A percentile compares a stretch with the other conserved stretches of the same genome.
Evolutionary conservation across 1,284 basidiomycete genomes (phyloP).

Genomic region (Microstroma glucosiphilum): DNA sequence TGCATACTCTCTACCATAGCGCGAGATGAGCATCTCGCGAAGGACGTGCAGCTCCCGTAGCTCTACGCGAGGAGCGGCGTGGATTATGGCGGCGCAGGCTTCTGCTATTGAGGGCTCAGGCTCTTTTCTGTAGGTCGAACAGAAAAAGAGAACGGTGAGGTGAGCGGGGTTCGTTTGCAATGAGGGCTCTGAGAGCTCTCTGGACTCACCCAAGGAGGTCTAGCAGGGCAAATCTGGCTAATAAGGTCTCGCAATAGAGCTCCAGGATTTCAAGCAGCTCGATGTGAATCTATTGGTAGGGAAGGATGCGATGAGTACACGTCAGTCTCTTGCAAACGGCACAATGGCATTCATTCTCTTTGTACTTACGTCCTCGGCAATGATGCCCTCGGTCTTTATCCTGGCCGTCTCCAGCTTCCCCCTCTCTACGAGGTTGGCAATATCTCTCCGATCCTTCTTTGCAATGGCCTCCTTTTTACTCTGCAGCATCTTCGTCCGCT

Average conservation of each 20-base stretch:
- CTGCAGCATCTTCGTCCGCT: constrained; percentile 79
- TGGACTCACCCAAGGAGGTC: constrained; percentile 57
- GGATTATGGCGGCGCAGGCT: constrained; percentile 61
- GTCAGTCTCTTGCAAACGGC: background rate
- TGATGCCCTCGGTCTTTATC: constrained; percentile 73
- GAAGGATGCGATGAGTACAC: background rate
- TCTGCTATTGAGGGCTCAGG: constrained; percentile 69
- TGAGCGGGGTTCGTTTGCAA: no score
- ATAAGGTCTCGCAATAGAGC: constrained; percentile 84
- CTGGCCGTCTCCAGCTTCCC: constrained; percentile 74
- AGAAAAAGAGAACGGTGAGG: background rate
- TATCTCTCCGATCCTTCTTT: constrained; percentile 71
- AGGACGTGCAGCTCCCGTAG: constrained; percentile 75
- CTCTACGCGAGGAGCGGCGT: constrained; percentile 76
- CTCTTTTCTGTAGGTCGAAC: constrained; percentile 61
- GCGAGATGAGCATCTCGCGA: constrained; percentile 88
- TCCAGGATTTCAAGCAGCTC: constrained; percentile 73
- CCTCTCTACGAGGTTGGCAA: constrained; percentile 69
- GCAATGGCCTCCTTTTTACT: constrained; percentile 90
- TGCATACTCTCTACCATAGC: constrained; percentile 78
- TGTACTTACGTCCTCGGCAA: constrained; percentile 67
- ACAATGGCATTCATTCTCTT: background rate
- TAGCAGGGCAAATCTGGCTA: constrained; percentile 82
- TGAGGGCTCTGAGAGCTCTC: no score
- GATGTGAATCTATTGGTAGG: constrained; percentile 23